Conservation (phyloP, 1,284 basidiomycete genomes). For the Blastosporella zonata region DNA sequence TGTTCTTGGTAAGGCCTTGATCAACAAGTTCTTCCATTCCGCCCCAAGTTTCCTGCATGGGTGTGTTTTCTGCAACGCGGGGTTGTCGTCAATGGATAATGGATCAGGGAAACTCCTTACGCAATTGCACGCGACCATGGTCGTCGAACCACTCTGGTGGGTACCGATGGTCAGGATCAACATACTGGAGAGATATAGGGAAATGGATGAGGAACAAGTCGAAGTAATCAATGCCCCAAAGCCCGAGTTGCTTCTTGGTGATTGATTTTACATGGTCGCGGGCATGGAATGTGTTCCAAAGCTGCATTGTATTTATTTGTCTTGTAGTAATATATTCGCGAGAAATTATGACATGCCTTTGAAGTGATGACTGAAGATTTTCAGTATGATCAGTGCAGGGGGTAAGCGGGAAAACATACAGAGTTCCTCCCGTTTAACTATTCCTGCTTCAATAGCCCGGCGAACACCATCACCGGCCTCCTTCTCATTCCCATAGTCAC, state of each 20-base stretch:
- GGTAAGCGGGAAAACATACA: slow-evolving; percentile 45
- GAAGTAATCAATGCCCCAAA: slow-evolving; percentile 81
- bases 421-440: slow-evolving; percentile 74
- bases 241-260: slow-evolving; percentile 60
- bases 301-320: slow-evolving; percentile 33
- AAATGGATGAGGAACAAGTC: slow-evolving; percentile 79
- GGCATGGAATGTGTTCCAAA: slow-evolving; percentile 83
- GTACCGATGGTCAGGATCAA: slow-evolving; percentile 72
- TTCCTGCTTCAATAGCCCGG: slow-evolving; percentile 71
- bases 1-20: slow-evolving; percentile 18
- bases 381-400: neutral
- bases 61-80: slow-evolving; percentile 16
- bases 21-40: slow-evolving; percentile 21
- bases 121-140: slow-evolving; percentile 48
- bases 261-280: slow-evolving; percentile 58
- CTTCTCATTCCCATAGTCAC: slow-evolving; percentile 85
- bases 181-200: slow-evolving; percentile 74
- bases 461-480: slow-evolving; percentile 76
- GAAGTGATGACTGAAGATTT: slow-evolving; percentile 60
- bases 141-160: slow-evolving; percentile 77
- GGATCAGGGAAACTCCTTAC: slow-evolving; percentile 1
- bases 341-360: slow-evolving; percentile 41
- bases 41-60: slow-evolving; percentile 20
- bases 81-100: neutral
- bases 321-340: slow-evolving; percentile 2